Evolutionary conservation across 1,284 basidiomycete genomes (phyloP).

Genomic region (Schizophyllum commune): DNA sequence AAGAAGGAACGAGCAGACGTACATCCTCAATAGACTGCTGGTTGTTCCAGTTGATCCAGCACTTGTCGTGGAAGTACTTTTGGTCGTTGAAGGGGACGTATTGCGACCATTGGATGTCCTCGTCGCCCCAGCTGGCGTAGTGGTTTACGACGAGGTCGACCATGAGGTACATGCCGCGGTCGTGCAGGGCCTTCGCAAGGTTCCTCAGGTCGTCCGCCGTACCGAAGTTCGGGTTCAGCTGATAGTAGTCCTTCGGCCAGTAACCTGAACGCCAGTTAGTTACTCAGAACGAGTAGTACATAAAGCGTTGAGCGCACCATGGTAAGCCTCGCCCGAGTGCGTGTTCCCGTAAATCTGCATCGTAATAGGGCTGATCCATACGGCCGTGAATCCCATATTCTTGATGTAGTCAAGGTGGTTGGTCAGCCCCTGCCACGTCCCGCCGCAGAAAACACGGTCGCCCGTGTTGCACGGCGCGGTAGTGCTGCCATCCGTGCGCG

Average conservation of each 20-base stretch:
- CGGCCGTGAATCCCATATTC: slow-evolving; percentile 34
- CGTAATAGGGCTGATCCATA: slow-evolving; percentile 56
- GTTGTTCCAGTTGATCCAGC: slow-evolving; percentile 48
- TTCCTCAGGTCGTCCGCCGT: slow-evolving; percentile 54
- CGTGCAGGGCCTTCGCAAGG: slow-evolving; percentile 54
- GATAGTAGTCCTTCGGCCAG: slow-evolving; percentile 53
- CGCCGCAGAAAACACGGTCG: slow-evolving; percentile 60
- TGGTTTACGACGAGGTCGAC: slow-evolving; percentile 73
- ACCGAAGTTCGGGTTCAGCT: slow-evolving; percentile 63
- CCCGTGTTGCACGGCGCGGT: slow-evolving; percentile 41
- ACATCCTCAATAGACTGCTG: slow-evolving; percentile 41
- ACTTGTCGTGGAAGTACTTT: slow-evolving; percentile 28
- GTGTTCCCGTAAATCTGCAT: slow-evolving; percentile 58
- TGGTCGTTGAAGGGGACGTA: slow-evolving; percentile 28
- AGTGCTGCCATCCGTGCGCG: slow-evolving; percentile 32
- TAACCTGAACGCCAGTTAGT: slow-evolving; percentile 26
- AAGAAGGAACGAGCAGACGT: neutral
- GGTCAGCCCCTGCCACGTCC: slow-evolving; percentile 64
- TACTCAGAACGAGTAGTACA: neutral
- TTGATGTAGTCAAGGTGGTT: slow-evolving; percentile 73
- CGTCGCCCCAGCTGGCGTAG: slow-evolving; percentile 26
- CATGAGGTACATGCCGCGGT: slow-evolving; percentile 70
- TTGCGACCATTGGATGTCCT: slow-evolving; percentile 21
- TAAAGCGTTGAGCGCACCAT: slow-evolving; percentile 28
- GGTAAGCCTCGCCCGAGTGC: slow-evolving; percentile 56